Evolutionary conservation across 2,329 filamentous ascomycete genomes (phyloP).

Genomic region (Venturia carpophila): DNA sequence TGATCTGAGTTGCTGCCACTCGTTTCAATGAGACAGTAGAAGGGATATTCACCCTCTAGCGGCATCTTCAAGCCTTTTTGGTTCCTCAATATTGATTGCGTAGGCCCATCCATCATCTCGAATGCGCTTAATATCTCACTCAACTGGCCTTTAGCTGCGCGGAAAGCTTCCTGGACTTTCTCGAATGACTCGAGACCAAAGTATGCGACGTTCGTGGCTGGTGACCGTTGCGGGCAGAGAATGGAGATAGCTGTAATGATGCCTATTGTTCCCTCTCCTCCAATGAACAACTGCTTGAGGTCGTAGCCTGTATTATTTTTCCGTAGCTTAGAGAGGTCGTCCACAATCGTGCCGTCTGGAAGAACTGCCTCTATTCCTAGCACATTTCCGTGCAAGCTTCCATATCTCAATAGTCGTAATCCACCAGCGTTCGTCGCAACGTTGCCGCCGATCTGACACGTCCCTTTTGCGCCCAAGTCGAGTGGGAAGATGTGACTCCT

Average conservation of each 20-base stretch:
- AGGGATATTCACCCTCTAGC: slow-evolving; percentile 75
- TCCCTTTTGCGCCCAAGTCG: slow-evolving; percentile 95
- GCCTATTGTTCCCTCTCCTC: slow-evolving; percentile 88
- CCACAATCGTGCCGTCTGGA: slow-evolving; percentile 83
- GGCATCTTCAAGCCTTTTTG: slow-evolving; percentile 73
- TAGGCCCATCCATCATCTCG: slow-evolving; percentile 87
- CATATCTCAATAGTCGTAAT: slow-evolving; percentile 80
- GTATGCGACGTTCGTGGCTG: slow-evolving; percentile 89
- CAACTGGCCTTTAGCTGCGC: slow-evolving; percentile 80
- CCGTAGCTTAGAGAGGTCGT: slow-evolving; percentile 78
- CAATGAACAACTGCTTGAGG: slow-evolving; percentile 93
- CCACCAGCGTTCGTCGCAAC: slow-evolving; percentile 94
- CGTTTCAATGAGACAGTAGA: slow-evolving; percentile 96
- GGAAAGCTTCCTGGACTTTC: slow-evolving; percentile 77
- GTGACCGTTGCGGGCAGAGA: slow-evolving; percentile 77
- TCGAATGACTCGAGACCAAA: slow-evolving; percentile 88
- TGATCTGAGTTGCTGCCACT: slow-evolving; percentile 92
- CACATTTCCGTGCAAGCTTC: slow-evolving; percentile 87
- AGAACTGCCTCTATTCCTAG: slow-evolving; percentile 89
- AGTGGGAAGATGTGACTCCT: slow-evolving; percentile 85
- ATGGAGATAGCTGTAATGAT: slow-evolving; percentile 88
- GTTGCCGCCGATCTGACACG: slow-evolving; percentile 93
- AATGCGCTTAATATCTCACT: slow-evolving; percentile 96
- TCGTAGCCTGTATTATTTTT: slow-evolving; percentile 99
- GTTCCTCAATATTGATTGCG: slow-evolving; percentile 67